phyloP scores from a whole-genome alignment of 2,329 filamentous ascomycete species.

The Cladosporium oxysporum region DNA sequence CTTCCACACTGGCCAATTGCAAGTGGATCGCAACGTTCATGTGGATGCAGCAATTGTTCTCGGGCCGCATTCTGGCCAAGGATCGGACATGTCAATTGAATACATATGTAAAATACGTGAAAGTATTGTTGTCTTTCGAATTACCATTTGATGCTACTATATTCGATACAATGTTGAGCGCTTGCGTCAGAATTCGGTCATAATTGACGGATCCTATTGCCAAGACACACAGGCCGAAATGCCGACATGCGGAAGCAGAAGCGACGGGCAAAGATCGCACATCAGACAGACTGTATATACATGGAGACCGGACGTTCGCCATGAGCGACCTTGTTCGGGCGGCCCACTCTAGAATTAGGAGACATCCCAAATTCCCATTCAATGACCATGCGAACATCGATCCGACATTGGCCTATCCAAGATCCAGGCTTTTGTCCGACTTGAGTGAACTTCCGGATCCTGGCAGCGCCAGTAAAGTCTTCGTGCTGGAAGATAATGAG shows the following conservation, averaged over 20 bases:
- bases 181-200: neutral
- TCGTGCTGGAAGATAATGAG: neutral
- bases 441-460: neutral
- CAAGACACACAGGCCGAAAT: neutral
- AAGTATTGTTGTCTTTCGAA: neutral
- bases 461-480: conserved; percentile 5
- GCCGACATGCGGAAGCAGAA: neutral
- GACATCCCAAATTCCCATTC: conserved; percentile 1
- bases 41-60: neutral
- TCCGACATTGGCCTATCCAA: neutral
- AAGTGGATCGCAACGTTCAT: conserved; percentile 2
- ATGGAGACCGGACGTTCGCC: neutral
- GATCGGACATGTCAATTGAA: neutral
- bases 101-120: neutral
- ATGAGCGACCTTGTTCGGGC: conserved; percentile 1
- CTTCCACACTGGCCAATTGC: neutral
- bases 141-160: neutral
- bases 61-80: neutral
- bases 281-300: neutral
- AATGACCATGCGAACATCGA: neutral
- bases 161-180: neutral
- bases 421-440: neutral
- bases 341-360: conserved; percentile 6
- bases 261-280: neutral
- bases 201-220: neutral